Percentiles rank a stretch among this genome's conserved stretches.
These are phyloP conservation scores for Metarhizium guizhouense DNA, from an alignment of 2,329 filamentous ascomycete genomes.

Conservation along the genomic window DNA sequence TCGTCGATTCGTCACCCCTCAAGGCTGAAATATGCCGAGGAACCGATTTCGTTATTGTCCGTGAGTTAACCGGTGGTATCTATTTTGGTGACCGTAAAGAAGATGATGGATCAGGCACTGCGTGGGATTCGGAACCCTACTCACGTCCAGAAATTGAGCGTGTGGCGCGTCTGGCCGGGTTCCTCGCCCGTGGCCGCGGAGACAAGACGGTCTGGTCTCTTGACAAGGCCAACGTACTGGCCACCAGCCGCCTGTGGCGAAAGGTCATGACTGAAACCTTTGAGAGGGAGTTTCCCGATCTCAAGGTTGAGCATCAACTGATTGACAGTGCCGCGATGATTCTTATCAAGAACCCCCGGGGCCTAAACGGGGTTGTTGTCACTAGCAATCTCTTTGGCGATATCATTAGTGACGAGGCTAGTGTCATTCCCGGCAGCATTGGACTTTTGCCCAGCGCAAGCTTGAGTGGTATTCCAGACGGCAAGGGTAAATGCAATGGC, in stretches of 20 bases:
- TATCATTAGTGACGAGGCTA: constrained; percentile 92
- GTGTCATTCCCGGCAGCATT: constrained; percentile 84
- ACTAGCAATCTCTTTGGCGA: constrained; percentile 94
- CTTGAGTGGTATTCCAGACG: constrained; percentile 77
- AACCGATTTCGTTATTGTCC: constrained; percentile 86
- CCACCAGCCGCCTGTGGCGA: constrained; percentile 82
- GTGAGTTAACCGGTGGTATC: constrained; percentile 85
- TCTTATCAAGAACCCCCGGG: constrained; percentile 87
- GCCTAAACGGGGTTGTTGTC: constrained; percentile 82
- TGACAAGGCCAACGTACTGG: constrained; percentile 95
- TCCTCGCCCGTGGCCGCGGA: constrained; percentile 67
- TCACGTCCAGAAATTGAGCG: constrained; percentile 78
- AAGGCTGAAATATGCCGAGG: constrained; percentile 78
- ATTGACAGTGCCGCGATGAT: constrained; percentile 97
- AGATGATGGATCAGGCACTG: constrained; percentile 58
- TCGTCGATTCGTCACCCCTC: constrained; percentile 77
- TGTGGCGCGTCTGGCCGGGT: constrained; percentile 71
- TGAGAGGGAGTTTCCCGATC: constrained; percentile 77
- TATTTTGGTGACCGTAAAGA: constrained; percentile 85
- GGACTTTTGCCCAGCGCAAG: constrained; percentile 84
- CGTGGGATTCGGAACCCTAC: constrained; percentile 83
- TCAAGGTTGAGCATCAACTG: constrained; percentile 78
- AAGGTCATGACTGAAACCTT: constrained; percentile 80
- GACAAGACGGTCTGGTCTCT: constrained; percentile 68
- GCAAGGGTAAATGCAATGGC: constrained; percentile 76